Evolutionary conservation across 208 protist species (phyloP), one percentile per base, ranked within the genome.

Genomic region (Blechomonas ayalai): DNA sequence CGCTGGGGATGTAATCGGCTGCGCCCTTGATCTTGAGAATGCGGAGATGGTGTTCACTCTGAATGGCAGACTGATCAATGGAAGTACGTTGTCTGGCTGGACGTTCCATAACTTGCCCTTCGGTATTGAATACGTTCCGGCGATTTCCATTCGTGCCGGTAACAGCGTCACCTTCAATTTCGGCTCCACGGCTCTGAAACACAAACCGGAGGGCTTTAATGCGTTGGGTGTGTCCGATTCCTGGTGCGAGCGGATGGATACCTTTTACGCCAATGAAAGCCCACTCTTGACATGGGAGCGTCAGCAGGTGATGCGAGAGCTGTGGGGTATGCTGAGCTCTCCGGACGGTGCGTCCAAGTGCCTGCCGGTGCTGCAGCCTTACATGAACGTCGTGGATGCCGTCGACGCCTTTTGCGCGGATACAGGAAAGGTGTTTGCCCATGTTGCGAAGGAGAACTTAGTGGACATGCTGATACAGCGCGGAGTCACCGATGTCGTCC

Each of bases 221-320:
- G 74, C 89, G 6, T 73, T 96, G 8, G 83, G 89, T 16, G 82
- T 92, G 44, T 66, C 80, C 22, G 89, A 96, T 62, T 91, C 89
- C 33, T 96, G 89, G 85, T 76, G 70, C 55, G 84, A 93, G 61
- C 75, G 89, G 9, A 91, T 96, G 39, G 83, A 94, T 54, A 72
- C 75, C 20, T 93, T 84, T 59, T 96, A 94, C 67, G 63, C 68
- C 40, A 88, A 78, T 38, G 65, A 81, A 27, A 36, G 56, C 20
- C 48, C 66, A 18, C 40, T 59, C 25, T 66, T 64, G 35, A 89
- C 76, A 22, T 45, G 69, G 24, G 58, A 65, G 12, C 74, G 82
- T 8, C 56, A 82, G 18, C 44, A 39, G 7, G 67, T 52, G 16
- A 47, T 90, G 48, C 67, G 71, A 16, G 55, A 71, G 26, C 65